A percentile compares a stretch with the other conserved stretches of the same genome.
Evolutionary conservation across 345 rosid species (phyloP).

Genomic region (Murraya paniculata): DNA sequence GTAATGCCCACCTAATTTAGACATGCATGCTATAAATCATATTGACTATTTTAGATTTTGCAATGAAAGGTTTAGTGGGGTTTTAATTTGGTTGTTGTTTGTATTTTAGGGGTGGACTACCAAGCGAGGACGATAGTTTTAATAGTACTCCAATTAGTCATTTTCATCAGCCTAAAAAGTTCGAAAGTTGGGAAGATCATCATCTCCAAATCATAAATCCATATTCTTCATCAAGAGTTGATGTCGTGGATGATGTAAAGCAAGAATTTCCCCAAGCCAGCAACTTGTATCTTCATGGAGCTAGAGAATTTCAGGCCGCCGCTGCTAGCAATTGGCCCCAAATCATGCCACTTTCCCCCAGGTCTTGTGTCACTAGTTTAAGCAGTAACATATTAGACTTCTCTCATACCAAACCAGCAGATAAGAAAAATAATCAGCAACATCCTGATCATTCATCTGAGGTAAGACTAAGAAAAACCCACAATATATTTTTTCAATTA

Average conservation of each 20-base stretch:
- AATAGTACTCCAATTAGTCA: slow-evolving; percentile 10
- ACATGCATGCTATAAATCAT: no score
- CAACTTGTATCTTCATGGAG: slow-evolving; percentile 31
- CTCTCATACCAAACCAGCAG: slow-evolving; percentile 31
- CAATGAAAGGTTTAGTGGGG: not conserved
- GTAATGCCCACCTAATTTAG: no score
- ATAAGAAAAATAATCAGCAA: slow-evolving; percentile 12
- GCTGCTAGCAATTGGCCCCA: slow-evolving; percentile 22
- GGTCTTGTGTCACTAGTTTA: slow-evolving; percentile 41
- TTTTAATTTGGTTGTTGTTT: slow-evolving; percentile 2
- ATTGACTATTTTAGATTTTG: not conserved
- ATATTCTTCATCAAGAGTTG: slow-evolving; percentile 5
- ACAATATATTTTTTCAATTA: not conserved
- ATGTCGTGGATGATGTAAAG: slow-evolving; percentile 33
- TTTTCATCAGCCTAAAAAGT: slow-evolving; percentile 27
- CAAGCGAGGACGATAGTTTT: slow-evolving; percentile 38
- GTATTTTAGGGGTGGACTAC: slow-evolving; percentile 33
- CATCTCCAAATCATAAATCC: slow-evolving; percentile 30
- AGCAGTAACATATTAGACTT: slow-evolving; percentile 38
- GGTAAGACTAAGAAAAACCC: slow-evolving; percentile 21
- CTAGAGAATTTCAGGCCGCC: slow-evolving; percentile 30
- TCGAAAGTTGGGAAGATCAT: slow-evolving; percentile 36
- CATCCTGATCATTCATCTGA: slow-evolving; percentile 38
- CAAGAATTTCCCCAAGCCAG: slow-evolving; percentile 38
- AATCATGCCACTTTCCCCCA: slow-evolving; percentile 36